A percentile compares a stretch with the other conserved stretches of the same genome.
phyloP scores from a whole-genome alignment of 2,329 filamentous ascomycete genomes.

The Colletotrichum musicola region DNA sequence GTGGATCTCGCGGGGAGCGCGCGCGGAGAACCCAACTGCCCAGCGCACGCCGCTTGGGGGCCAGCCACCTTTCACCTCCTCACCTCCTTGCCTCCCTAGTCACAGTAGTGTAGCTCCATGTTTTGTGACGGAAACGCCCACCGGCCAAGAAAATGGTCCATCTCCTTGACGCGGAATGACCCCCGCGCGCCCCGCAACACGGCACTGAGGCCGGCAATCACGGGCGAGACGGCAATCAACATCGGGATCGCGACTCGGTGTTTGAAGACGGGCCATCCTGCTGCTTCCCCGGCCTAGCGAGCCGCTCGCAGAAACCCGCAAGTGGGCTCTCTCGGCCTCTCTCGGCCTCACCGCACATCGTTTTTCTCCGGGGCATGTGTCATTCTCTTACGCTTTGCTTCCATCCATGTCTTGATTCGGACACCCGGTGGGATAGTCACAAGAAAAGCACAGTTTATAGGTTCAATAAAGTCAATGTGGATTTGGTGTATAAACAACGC shows the following conservation, averaged over 20 bases:
- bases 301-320: background rate
- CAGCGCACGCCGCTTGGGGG: background rate
- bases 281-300: background rate
- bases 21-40: constrained; percentile 1
- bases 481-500: constrained; percentile 1
- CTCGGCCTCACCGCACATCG: constrained; percentile 24
- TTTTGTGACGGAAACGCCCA: background rate
- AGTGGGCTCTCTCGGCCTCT: constrained; percentile 9
- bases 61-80: background rate
- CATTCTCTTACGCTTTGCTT: background rate
- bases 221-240: constrained; percentile 21
- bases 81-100: too few relatives aligned
- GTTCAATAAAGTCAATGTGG: too few relatives aligned
- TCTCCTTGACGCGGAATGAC: constrained; percentile 1
- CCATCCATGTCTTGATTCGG: background rate
- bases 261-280: constrained; percentile 7
- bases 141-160: constrained; percentile 13
- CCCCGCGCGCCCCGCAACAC: constrained; percentile 21
- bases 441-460: background rate
- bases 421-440: too few relatives aligned
- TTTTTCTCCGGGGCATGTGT: constrained; percentile 4
- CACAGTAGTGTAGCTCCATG: background rate
- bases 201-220: constrained; percentile 32
- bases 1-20: constrained; percentile 30
- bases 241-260: constrained; percentile 30